Evolutionary conservation across 2,329 filamentous ascomycete genomes (phyloP).

Genomic region (Gnomoniopsis smithogilvyi): DNA sequence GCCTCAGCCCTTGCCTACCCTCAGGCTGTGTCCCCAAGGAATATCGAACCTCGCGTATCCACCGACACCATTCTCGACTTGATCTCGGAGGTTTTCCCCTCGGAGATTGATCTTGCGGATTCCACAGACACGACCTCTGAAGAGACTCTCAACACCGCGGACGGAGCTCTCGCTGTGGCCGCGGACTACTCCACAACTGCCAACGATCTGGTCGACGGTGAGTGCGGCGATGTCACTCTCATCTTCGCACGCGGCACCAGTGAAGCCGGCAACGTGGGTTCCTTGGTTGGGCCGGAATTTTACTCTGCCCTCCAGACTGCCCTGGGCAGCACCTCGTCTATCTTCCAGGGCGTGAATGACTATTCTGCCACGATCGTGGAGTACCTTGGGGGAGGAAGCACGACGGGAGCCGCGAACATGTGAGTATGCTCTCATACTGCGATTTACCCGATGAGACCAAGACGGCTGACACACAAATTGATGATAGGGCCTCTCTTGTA

Average conservation of each 20-base stretch:
- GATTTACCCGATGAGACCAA: neutral
- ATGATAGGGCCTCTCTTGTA: conserved; percentile 30
- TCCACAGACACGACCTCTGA: neutral
- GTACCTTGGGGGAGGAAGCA: conserved; percentile 24
- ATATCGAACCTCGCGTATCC: neutral
- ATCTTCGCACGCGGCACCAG: conserved; percentile 28
- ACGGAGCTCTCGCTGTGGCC: neutral
- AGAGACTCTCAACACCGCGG: no score
- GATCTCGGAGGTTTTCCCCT: conserved; percentile 7
- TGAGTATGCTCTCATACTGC: neutral
- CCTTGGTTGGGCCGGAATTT: conserved; percentile 24
- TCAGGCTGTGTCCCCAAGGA: neutral
- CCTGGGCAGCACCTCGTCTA: conserved; percentile 18
- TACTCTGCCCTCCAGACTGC: conserved; percentile 19
- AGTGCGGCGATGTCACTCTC: conserved; percentile 21
- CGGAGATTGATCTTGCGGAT: neutral
- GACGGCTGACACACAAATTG: conserved; percentile 22
- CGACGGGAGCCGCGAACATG: conserved; percentile 15
- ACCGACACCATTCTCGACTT: conserved; percentile 7
- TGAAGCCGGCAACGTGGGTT: conserved; percentile 25
- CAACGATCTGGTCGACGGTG: conserved; percentile 9
- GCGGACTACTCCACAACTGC: conserved; percentile 7
- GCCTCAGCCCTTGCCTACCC: neutral
- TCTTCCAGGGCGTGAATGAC: conserved; percentile 25
- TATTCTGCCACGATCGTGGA: conserved; percentile 23